These are phyloP conservation scores for Candolleomyces aberdarensis DNA, from an alignment of 768 basidiomycete genomes.

Conservation along the genomic window DNA sequence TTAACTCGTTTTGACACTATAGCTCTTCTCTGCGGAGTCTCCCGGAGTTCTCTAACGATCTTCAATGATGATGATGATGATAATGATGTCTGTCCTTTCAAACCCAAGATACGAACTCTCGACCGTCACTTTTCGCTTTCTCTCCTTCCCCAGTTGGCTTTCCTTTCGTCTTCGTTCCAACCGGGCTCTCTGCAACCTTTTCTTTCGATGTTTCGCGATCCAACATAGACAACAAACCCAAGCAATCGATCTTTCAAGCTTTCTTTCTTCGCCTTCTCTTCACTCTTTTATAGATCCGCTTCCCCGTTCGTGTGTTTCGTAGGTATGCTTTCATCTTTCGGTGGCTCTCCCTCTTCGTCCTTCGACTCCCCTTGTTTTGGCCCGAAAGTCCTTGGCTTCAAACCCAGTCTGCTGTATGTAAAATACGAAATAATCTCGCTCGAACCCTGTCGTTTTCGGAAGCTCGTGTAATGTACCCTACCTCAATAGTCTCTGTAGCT, in stretches of 20 bases:
- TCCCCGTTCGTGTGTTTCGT: no score
- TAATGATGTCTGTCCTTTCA: background rate
- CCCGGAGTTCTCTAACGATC: slow-evolving; percentile 31
- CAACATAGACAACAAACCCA: no score
- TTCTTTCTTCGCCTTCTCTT: no score
- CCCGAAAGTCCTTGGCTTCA: background rate
- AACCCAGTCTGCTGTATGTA: slow-evolving; percentile 10
- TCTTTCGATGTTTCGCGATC: no score
- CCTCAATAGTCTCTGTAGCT: no score
- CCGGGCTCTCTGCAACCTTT: no score
- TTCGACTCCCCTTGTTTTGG: background rate
- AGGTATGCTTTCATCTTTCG: no score
- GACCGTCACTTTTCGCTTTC: slow-evolving; percentile 17
- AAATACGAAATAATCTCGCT: background rate
- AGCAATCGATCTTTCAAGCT: no score
- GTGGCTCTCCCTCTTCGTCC: slow-evolving; percentile 19
- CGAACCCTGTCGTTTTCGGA: no score
- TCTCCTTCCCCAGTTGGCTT: background rate
- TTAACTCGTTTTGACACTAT: slow-evolving; percentile 10
- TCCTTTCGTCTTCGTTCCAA: no score
- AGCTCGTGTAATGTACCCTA: no score
- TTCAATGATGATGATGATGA: background rate
- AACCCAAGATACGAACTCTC: background rate
- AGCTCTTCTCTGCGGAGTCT: slow-evolving; percentile 43
- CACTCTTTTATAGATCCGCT: no score